Evolutionary conservation across 306 rosid genomes (phyloP).

Genomic region (Myrica gale): DNA sequence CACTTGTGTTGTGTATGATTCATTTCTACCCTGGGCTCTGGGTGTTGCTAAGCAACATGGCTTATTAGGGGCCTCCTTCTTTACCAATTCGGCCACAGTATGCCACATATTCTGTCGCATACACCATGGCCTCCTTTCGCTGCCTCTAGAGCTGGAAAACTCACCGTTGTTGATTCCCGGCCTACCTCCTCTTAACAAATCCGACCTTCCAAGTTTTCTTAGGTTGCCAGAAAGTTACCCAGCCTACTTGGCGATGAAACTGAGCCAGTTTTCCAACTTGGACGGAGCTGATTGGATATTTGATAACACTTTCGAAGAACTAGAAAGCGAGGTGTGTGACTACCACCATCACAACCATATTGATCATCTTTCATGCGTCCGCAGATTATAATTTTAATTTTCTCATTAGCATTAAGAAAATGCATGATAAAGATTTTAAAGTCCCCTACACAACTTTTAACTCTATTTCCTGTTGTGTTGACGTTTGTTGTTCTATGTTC

Average conservation of each 20-base stretch:
- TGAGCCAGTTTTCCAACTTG: constrained; percentile 55
- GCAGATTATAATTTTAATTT: not conserved
- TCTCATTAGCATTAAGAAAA: not conserved
- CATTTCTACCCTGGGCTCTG: constrained; percentile 52
- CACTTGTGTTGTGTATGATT: constrained; percentile 47
- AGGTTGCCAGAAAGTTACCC: constrained; percentile 55
- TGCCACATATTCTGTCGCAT: constrained; percentile 40
- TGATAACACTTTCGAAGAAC: constrained; percentile 47
- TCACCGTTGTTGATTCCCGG: constrained; percentile 47
- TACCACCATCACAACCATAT: not conserved
- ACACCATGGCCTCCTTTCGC: constrained; percentile 29
- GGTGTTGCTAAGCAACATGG: constrained; percentile 50
- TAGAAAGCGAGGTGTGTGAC: constrained; percentile 48
- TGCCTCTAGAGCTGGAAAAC: constrained; percentile 33
- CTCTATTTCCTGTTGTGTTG: not conserved
- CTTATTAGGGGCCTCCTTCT: constrained; percentile 37
- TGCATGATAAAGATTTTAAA: not conserved
- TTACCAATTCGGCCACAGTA: constrained; percentile 47
- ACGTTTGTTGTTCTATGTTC: not conserved
- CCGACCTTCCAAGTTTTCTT: constrained; percentile 50
- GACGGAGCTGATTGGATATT: constrained; percentile 51
- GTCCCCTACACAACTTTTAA: not conserved
- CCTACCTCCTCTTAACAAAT: constrained; percentile 41
- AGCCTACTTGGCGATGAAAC: constrained; percentile 57
- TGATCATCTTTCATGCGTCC: not conserved